Evolutionary conservation across 345 rosid species (phyloP).

Genomic region (Draba incana): DNA sequence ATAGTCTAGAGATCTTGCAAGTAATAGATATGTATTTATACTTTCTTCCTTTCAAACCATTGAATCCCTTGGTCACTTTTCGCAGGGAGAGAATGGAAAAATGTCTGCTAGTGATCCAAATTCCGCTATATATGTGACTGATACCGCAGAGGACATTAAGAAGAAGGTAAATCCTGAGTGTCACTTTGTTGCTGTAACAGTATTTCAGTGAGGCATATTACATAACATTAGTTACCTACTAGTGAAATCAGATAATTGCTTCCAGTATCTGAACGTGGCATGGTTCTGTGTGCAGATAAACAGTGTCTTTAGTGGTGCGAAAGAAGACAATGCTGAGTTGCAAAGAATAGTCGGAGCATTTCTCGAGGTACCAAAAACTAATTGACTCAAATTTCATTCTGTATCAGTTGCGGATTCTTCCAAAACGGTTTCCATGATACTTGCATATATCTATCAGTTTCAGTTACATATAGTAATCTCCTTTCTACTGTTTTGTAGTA

Average conservation of each 20-base stretch:
- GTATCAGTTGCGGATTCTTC: neutral
- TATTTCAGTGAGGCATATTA: too few relatives aligned
- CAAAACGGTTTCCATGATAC: constrained; percentile 16
- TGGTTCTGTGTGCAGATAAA: constrained; percentile 52
- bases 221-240: neutral
- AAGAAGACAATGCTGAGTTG: too few relatives aligned
- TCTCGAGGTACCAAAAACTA: constrained; percentile 63
- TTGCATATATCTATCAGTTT: neutral
- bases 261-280: neutral
- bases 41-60: neutral
- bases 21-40: neutral
- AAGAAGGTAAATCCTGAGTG: constrained; percentile 57
- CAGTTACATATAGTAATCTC: neutral
- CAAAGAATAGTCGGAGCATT: constrained; percentile 88
- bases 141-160: constrained; percentile 73
- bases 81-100: constrained; percentile 92
- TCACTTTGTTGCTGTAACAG: neutral
- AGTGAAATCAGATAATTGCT: neutral
- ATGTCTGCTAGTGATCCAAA: constrained; percentile 98
- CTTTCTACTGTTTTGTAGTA: constrained; percentile 46
- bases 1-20: neutral
- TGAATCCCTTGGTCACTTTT: constrained; percentile 15
- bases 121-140: constrained; percentile 93
- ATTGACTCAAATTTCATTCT: too few relatives aligned
- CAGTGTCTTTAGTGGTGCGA: constrained; percentile 76